Base-by-base conservation (phyloP, 73 alveolate genomes). In the Uronychia binucleata region DNA sequence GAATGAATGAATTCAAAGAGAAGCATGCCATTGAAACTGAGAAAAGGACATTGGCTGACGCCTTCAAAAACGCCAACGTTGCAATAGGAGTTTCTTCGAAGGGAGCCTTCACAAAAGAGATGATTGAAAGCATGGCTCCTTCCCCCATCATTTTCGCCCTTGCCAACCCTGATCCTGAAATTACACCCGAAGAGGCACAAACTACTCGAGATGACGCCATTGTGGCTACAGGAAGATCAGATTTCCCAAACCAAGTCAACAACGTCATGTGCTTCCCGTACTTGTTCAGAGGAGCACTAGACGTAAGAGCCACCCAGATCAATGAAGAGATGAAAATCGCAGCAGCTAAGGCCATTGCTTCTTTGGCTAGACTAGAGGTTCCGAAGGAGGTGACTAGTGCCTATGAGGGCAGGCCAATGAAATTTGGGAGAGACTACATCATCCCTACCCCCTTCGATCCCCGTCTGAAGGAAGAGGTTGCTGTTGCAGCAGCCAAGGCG, bases 251-350 rank as follows among this genome's bases (percentile, higher is more conserved):
- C 85, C 93, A 96, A 82, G 93, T 96, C 27, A 93, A 93, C 85
- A 93, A 96, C 59, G 95, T 94, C 27, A 82, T 96, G 82, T 94
- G 96, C 32, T 96, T 95, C 93, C 99, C 99, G n/a, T 96, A 92
- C 77, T 74, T 96, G 1, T 96, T 96, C 79, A 96, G 99, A 93
- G 99, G 98, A 26, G 97, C 99, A 0, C 89, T 96, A 35, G 99
- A 96, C 87, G 91, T 93, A 13, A 86, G 97, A 93, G 97, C 99
- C 27, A 87, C 93, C 26, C 86, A 88, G 79, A 95, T 96, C 74
- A 96, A 93, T 83, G 88, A 88, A 78, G 95, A 91, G 0, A 96
- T 96, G 99, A 96, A 96, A 91, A 84, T 92, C 84, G 99, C 99
- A 59, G 98, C 98, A 33, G 97, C 98, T 33, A 67, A 92, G 59